Evolutionary conservation across 208 protist species (phyloP).

Genomic region (Acanthamoeba rhysodes): DNA sequence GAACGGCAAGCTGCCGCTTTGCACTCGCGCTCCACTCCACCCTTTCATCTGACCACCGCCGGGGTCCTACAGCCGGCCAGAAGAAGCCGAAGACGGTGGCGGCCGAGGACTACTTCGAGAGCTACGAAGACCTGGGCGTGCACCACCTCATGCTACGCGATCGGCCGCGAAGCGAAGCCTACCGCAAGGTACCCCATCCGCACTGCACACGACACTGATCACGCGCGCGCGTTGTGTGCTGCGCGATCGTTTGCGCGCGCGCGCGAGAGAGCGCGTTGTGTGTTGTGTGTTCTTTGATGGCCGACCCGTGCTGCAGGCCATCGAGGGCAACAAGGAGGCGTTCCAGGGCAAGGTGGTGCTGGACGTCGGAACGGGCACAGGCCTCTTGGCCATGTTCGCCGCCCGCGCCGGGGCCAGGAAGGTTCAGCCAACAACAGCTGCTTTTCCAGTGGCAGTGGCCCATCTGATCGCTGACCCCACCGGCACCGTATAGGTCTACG

Average conservation of each 20-base stretch:
- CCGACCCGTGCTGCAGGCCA: slow-evolving; percentile 96
- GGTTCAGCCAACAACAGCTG: slow-evolving; percentile 83
- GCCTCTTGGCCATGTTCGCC: slow-evolving; percentile 98
- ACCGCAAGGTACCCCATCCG: slow-evolving; percentile 4
- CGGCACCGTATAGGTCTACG: neutral
- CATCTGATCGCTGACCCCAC: no score
- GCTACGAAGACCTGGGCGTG: slow-evolving; percentile 55
- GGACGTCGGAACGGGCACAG: slow-evolving; percentile 98
- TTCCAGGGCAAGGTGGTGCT: slow-evolving; percentile 95
- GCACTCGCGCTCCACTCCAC: neutral
- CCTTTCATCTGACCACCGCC: neutral
- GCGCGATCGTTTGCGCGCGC: neutral
- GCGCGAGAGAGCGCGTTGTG: neutral
- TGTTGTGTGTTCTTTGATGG: slow-evolving; percentile 71
- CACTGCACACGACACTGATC: neutral
- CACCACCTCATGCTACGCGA: slow-evolving; percentile 46
- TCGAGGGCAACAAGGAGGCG: slow-evolving; percentile 95
- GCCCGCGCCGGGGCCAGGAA: slow-evolving; percentile 95
- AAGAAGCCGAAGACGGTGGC: neutral
- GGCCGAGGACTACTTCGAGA: slow-evolving; percentile 35
- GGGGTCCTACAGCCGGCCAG: neutral
- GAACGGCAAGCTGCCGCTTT: neutral
- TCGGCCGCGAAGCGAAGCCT: slow-evolving; percentile 36
- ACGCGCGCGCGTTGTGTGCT: neutral
- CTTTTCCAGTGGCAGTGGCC: no score